Conservation (phyloP, 208 protist genomes). For the Trypanosoma platydactyli region DNA sequence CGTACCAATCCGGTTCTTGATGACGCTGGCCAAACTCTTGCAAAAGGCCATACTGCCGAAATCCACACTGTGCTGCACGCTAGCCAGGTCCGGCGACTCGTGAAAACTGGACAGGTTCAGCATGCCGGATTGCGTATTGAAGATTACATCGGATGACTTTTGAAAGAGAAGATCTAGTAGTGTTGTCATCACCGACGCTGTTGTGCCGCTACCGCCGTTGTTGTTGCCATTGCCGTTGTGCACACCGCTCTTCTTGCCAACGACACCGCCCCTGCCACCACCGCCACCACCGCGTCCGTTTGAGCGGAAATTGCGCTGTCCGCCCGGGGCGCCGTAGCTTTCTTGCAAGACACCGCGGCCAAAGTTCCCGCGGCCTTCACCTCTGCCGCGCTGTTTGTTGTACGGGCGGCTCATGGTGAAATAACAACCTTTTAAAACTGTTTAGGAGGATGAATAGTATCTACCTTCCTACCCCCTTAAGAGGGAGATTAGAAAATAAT, state of each 20-base stretch:
- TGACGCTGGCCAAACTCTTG: conserved; percentile 61
- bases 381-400: conserved; percentile 37
- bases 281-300: conserved; percentile 21
- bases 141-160: conserved; percentile 52
- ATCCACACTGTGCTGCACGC: conserved; percentile 70
- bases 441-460: background rate
- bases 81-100: conserved; percentile 53
- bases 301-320: background rate
- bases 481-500: background rate
- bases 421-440: background rate
- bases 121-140: conserved; percentile 44
- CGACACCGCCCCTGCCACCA: conserved; percentile 24
- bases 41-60: conserved; percentile 86
- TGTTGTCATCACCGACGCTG: conserved; percentile 74
- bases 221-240: background rate
- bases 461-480: background rate
- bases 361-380: conserved; percentile 27
- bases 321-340: background rate
- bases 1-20: conserved; percentile 59
- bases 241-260: conserved; percentile 17
- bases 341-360: conserved; percentile 14
- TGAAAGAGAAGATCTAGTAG: conserved; percentile 79
- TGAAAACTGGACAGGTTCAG: conserved; percentile 66
- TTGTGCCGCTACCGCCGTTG: conserved; percentile 10
- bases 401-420: conserved; percentile 68